These are phyloP conservation scores for Aspergillus udagawae DNA, from an alignment of 2,329 filamentous ascomycete species.

Conservation along the genomic window DNA sequence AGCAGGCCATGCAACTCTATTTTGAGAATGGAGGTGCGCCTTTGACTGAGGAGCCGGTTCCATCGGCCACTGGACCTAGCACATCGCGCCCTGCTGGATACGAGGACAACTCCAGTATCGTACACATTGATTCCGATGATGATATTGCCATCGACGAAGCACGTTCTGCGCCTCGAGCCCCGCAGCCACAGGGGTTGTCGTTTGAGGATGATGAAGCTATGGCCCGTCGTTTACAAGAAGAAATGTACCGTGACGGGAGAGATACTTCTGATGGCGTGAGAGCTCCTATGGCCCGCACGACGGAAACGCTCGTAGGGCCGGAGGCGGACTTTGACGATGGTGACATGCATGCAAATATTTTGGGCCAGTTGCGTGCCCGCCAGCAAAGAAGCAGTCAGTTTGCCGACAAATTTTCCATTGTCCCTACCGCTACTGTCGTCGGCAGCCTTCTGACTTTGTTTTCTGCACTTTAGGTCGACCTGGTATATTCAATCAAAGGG, in stretches of 20 bases:
- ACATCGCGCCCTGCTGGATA: constrained; percentile 36
- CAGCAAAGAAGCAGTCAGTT: constrained; percentile 34
- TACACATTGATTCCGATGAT: constrained; percentile 74
- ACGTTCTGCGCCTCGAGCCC: constrained; percentile 23
- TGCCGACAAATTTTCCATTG: background rate
- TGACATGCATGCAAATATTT: constrained; percentile 57
- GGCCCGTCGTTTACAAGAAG: constrained; percentile 85
- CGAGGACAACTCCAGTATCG: constrained; percentile 57
- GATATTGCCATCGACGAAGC: constrained; percentile 50
- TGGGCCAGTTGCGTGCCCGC: constrained; percentile 60
- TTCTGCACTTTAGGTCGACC: constrained; percentile 38
- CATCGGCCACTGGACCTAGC: constrained; percentile 22
- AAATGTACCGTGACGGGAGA: constrained; percentile 65
- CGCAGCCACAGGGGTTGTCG: constrained; percentile 44
- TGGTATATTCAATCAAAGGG: constrained; percentile 67
- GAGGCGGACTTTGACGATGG: constrained; percentile 53
- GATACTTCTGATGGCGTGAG: constrained; percentile 63
- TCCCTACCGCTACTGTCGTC: background rate
- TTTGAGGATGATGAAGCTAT: constrained; percentile 91
- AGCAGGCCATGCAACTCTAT: constrained; percentile 83
- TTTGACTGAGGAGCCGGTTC: constrained; percentile 50
- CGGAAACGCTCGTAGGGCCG: constrained; percentile 83
- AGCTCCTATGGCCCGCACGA: constrained; percentile 86
- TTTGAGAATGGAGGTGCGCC: constrained; percentile 75
- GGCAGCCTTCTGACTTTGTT: constrained; percentile 7